phyloP scores from a whole-genome alignment of 2,329 filamentous ascomycete species.

The Beauveria sp. region DNA sequence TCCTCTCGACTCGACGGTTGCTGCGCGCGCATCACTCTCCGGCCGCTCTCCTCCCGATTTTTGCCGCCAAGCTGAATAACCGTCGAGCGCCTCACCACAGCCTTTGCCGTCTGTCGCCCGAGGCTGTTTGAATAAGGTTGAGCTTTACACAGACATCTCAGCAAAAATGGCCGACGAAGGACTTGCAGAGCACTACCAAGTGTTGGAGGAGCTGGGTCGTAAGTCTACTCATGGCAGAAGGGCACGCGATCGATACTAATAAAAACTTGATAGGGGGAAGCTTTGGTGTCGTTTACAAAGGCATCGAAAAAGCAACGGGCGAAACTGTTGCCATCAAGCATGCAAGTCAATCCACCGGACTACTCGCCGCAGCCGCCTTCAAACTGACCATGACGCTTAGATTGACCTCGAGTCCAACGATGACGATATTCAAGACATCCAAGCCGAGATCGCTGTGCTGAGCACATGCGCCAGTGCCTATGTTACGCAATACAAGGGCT shows the following conservation, averaged over 20 bases:
- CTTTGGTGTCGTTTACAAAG: conserved; percentile 84
- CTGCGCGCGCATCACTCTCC: conserved; percentile 4
- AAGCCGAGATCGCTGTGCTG: conserved; percentile 91
- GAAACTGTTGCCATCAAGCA: conserved; percentile 96
- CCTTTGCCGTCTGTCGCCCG: not conserved
- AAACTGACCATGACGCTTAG: conserved; percentile 36
- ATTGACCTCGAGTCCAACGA: conserved; percentile 98
- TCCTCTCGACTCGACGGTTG: not conserved
- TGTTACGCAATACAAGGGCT: conserved; percentile 93
- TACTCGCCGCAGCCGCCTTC: not conserved
- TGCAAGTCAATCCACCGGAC: conserved; percentile 45
- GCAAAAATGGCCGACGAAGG: conserved; percentile 49
- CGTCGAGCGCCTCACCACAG: conserved; percentile 3
- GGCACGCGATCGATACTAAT: not conserved
- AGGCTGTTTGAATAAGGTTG: conserved; percentile 1
- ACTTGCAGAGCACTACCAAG: conserved; percentile 83
- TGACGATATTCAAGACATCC: conserved; percentile 96
- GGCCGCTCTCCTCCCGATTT: not conserved
- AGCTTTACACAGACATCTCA: conserved; percentile 10
- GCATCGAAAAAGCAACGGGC: conserved; percentile 81
- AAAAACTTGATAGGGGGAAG: conserved; percentile 10
- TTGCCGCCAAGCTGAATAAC: conserved; percentile 8
- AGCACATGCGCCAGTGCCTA: conserved; percentile 91
- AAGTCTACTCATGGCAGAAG: conserved; percentile 32
- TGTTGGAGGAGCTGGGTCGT: conserved; percentile 95